Base-by-base conservation (phyloP, 129 eudicot species). In the Dittrichia graveolens region DNA sequence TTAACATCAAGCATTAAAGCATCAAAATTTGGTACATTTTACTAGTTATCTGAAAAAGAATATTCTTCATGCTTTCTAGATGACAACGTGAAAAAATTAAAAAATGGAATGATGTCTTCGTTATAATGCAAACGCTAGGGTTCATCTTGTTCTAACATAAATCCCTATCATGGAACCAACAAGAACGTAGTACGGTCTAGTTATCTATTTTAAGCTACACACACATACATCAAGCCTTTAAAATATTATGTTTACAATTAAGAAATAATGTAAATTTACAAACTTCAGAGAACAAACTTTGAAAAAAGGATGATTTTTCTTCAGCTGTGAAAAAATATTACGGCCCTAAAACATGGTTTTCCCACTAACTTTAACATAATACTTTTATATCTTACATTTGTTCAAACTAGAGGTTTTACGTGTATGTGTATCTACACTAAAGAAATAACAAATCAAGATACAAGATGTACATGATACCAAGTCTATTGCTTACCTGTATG, bases 31-130 rank as follows among this genome's bases (percentile, higher is more conserved):
- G 12, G 14, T 6, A 65, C 42, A 46, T 46, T 8, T 43, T 19
- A 31, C 43, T 45, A 66, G 11, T 19, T 19, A 46, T 11, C 43
- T 45, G 71, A 46, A 66, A 9, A 46, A 65, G 35, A 65, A 66
- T 44, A 45, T 45, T 12, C 40, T 13, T 66, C 39, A 19, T 11
- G 24, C 44, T 31, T 66, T 10, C 57, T 45, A 46, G 56, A 31
- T 31, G 57, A 66, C 42, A 24, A 55, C 62, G 18, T 4, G 31
- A 56, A 24, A 24, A n/a, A 24, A 56, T 19, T 8, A 7, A 15
- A 8, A 54, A 13, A 7, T 3, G 13, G 10, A 3, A 8, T 46
- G 24, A 52, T 4, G 7, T 52, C 34, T 24, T 52, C 12, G 50
- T 46, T 52, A 50, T 50, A 24, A 50, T 5, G 57, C 18, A 14